A percentile compares a stretch with the other conserved stretches of the same genome.
These are phyloP conservation scores for Gymnopilus junonius DNA, from an alignment of 768 basidiomycete genomes.

Conservation along the genomic window DNA sequence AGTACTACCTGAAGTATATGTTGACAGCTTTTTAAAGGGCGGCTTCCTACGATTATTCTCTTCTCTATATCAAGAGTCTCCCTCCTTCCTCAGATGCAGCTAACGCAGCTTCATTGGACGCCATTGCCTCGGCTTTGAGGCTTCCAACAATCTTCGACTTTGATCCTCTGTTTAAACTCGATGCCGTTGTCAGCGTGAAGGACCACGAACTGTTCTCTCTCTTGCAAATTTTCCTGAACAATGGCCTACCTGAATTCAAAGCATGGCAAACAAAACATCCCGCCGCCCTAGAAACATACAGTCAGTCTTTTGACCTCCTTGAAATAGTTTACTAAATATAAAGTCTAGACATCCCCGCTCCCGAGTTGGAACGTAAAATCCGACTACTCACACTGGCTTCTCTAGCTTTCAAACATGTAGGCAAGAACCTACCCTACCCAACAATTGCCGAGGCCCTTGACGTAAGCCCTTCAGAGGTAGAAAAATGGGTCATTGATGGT, in stretches of 20 bases:
- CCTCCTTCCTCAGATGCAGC: slow-evolving; percentile 56
- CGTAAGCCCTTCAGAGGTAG: slow-evolving; percentile 68
- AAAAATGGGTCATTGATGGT: slow-evolving; percentile 91
- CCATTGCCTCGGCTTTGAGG: slow-evolving; percentile 67
- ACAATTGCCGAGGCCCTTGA: slow-evolving; percentile 71
- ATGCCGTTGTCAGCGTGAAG: slow-evolving; percentile 67
- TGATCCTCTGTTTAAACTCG: slow-evolving; percentile 78
- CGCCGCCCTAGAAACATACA: slow-evolving; percentile 53
- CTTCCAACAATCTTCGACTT: slow-evolving; percentile 78
- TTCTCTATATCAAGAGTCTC: slow-evolving; percentile 65
- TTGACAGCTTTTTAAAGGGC: slow-evolving; percentile 42
- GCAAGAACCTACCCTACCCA: slow-evolving; percentile 72
- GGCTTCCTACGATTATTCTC: slow-evolving; percentile 65
- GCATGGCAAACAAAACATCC: slow-evolving; percentile 61
- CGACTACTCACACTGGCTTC: slow-evolving; percentile 77
- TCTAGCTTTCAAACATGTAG: slow-evolving; percentile 77
- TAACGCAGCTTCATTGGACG: slow-evolving; percentile 57
- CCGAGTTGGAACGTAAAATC: slow-evolving; percentile 77
- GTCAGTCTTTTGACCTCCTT: slow-evolving; percentile 40
- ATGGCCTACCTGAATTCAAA: slow-evolving; percentile 63
- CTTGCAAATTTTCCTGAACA: slow-evolving; percentile 74
- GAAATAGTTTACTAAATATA: background rate
- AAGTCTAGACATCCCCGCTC: slow-evolving; percentile 30
- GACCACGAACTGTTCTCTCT: slow-evolving; percentile 75
- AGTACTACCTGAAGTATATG: background rate